A percentile compares a stretch with the other conserved stretches of the same genome.
phyloP scores from a whole-genome alignment of 176 grass and related monocot genomes.

The Raddia guianensis region DNA sequence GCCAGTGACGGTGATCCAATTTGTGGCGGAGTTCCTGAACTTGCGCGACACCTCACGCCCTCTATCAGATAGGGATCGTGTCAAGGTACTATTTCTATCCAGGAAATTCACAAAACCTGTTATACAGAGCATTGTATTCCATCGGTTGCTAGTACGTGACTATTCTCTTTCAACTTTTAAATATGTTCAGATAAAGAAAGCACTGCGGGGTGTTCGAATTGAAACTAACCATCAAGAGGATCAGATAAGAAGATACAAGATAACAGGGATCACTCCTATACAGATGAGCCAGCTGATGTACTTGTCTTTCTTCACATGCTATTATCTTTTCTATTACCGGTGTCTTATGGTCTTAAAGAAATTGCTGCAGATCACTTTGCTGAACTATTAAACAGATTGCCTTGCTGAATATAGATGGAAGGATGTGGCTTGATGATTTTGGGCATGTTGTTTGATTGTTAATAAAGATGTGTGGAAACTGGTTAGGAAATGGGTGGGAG shows the following conservation, averaged over 20 bases:
- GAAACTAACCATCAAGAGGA: conserved; percentile 68
- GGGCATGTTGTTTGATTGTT: background rate
- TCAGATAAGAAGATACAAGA: conserved; percentile 69
- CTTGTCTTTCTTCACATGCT: background rate
- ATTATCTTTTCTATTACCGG: background rate
- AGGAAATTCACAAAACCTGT: background rate
- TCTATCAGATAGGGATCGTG: conserved; percentile 57
- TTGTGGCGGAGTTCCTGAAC: conserved; percentile 57
- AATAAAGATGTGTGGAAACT: background rate
- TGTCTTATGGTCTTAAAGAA: background rate
- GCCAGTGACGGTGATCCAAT: conserved; percentile 58
- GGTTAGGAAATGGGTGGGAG: background rate
- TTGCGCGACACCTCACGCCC: conserved; percentile 42
- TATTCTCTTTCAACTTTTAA: background rate
- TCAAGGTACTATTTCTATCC: conserved; percentile 56
- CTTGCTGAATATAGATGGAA: background rate
- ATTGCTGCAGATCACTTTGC: background rate
- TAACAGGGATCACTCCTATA: conserved; percentile 62
- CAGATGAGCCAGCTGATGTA: conserved; percentile 71
- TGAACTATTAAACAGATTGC: background rate
- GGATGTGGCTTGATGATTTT: background rate
- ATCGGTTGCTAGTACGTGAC: background rate
- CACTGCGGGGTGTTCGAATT: conserved; percentile 62
- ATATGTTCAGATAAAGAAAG: conserved; percentile 70
- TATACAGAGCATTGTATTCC: background rate